Percentiles rank a stretch among this genome's conserved stretches.
Evolutionary conservation across 208 protist genomes (phyloP).

Genomic region (Leishmania mexicana): DNA sequence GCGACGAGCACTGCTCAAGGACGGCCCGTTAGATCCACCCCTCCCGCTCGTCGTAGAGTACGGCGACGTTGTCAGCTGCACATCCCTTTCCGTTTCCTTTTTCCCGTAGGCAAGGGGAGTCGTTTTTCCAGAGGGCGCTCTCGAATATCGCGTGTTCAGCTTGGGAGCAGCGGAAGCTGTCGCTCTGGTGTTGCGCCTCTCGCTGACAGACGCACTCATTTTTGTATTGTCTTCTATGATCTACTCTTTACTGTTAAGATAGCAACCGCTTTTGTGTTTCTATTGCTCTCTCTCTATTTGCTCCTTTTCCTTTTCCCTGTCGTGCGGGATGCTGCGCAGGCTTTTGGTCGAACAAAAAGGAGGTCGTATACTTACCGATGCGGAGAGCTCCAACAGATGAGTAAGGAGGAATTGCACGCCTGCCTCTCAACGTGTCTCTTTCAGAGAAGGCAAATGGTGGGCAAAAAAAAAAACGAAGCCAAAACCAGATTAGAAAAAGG

Average conservation of each 20-base stretch:
- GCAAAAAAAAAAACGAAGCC: background rate
- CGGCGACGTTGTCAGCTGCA: background rate
- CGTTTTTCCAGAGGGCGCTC: background rate
- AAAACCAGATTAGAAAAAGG: background rate
- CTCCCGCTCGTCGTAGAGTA: background rate
- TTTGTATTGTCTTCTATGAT: background rate
- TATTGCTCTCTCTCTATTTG: background rate
- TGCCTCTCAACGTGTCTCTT: background rate
- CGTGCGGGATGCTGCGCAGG: background rate
- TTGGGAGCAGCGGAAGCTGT: conserved; percentile 5
- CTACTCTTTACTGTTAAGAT: background rate
- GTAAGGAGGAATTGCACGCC: background rate
- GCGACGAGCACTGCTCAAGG: conserved; percentile 14
- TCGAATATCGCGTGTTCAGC: conserved; percentile 13
- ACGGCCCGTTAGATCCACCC: conserved; percentile 4
- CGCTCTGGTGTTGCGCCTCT: conserved; percentile 6
- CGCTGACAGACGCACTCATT: conserved; percentile 16
- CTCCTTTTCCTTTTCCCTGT: background rate
- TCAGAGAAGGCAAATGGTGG: background rate
- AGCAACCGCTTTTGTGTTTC: background rate
- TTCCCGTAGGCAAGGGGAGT: background rate
- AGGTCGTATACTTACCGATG: background rate
- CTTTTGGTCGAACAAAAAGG: background rate
- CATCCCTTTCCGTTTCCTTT: conserved; percentile 6
- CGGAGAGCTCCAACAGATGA: conserved; percentile 4